Base-by-base conservation (phyloP, 495 filamentous ascomycete species). In the Penicillium desertorum region DNA sequence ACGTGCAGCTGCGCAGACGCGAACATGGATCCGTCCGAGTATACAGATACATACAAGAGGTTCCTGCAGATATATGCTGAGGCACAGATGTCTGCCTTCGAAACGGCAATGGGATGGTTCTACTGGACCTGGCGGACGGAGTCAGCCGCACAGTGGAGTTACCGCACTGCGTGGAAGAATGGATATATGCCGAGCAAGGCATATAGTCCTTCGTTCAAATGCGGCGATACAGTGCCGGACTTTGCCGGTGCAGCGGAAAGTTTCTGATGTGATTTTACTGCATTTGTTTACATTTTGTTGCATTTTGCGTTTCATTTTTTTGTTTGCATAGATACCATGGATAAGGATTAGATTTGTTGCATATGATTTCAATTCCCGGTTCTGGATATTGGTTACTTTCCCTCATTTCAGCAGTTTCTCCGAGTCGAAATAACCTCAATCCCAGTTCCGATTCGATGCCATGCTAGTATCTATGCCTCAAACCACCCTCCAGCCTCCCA, bases 61-160 rank as follows among this genome's bases (percentile, higher is more conserved):
- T 98, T 91, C 76, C 76, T 99, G 58, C 81, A 80, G 63, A 88
- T 87, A 67, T 97, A 98, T 75, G 93, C 94, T 22, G 88, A 96
- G 73, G 93, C 92, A 41, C 95, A 99, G 76, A 98, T 99, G 90
- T 74, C 81, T 16, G 88, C 85, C 29, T 99, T 96, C 60, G 92
- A 96, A 71, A 83, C 85, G 44, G 90, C 88, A 7, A 92, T 88
- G 86, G 95, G 95, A 46, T 98, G 95, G 94, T 92, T 96, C 74
- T 98, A 98, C 75, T 99, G 95, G 95, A 96, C 92, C 22, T 91
- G 88, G 90, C 75, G 84, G 57, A 92, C 88, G 4, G 87, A 92
- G 74, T 80, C 73, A 39, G 87, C 91, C 46, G 77, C 86, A 39
- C 94, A 98, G 75, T 99, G 94, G 94, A 96, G 91, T 71, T 99